Conservation (phyloP, 2,329 filamentous ascomycete genomes). For the Claviceps pazoutovae region DNA sequence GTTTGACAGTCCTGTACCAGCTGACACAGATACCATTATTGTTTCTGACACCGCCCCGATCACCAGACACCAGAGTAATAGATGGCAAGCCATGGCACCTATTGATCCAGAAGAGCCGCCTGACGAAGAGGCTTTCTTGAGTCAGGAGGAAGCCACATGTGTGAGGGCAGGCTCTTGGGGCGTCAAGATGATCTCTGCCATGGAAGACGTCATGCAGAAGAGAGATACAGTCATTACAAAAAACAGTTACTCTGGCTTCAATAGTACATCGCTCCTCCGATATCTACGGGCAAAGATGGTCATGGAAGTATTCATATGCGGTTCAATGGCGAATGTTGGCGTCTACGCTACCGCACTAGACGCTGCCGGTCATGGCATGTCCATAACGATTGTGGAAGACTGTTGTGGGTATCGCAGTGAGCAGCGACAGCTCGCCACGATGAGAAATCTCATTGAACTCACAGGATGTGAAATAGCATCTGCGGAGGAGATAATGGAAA, state of each 20-base stretch:
- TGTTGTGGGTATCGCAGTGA: conserved; percentile 71
- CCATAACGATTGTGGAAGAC: conserved; percentile 77
- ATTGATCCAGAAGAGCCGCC: conserved; percentile 3
- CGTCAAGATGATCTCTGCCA: conserved; percentile 27
- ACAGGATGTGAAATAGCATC: conserved; percentile 57
- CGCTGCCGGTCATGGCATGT: conserved; percentile 73
- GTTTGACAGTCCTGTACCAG: conserved; percentile 48
- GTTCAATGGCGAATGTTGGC: conserved; percentile 73
- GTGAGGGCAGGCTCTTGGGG: conserved; percentile 32
- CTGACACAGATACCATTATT: conserved; percentile 39
- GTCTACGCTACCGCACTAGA: conserved; percentile 87
- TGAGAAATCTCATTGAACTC: conserved; percentile 57
- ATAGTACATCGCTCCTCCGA: conserved; percentile 56
- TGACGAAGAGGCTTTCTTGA: conserved; percentile 33
- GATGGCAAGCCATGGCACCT: conserved; percentile 3
- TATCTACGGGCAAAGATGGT: conserved; percentile 74
- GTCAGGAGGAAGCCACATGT: conserved; percentile 25
- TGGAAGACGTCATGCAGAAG: conserved; percentile 30
- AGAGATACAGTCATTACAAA: conserved; percentile 47
- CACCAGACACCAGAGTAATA: conserved; percentile 5
- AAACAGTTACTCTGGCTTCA: conserved; percentile 78
- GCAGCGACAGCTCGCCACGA: conserved; percentile 53
- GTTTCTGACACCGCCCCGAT: conserved; percentile 21
- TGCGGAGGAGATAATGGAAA: conserved; percentile 41
- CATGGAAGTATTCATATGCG: conserved; percentile 81